Base-by-base conservation (phyloP, 108 stramenopile species). In the Nannochloropsis gaditana region DNA sequence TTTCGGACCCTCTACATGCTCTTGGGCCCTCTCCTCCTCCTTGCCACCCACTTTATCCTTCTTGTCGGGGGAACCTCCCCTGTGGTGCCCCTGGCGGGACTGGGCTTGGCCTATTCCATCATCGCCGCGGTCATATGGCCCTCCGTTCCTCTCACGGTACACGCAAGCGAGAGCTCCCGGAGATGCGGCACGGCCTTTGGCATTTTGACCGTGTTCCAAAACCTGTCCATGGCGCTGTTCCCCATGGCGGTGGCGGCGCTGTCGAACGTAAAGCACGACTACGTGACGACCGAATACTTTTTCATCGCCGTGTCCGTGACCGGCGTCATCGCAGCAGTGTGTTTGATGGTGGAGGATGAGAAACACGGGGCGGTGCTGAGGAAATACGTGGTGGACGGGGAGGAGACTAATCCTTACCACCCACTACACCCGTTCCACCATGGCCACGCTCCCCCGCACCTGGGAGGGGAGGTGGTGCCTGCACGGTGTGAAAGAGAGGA, bases 101-200 rank as follows among this genome's bases (percentile, higher is more conserved):
- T 85, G 19, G 88, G 88, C 9, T 15, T 89, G 79, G 88, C 80
- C 2, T 89, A 85, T 45, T 82, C 88, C 11, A 44, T 59, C 42
- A 15, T 83, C 44, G 88, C 85, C 8, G 84, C 88, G 2, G 85
- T 85, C 41, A 9, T 85, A 9, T 89, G 88, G 88, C 88, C 88
- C n/a, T n/a, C 41, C 8, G 45, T 89, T 11, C 80, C 85, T 6
- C 44, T 83, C 19, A 85, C 85, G 9, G 85, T 86, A n/a, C 59
- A 73, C n/a, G 59, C 59, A 8, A 73, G 59, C n/a, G 59, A 73
- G n/a, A 79, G 79, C 5, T 21, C 41, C 9, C 6, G 31, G 11
- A 44, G 17, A 21, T 73, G 79, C 41, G 88, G 88, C 6, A 44
- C 84, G 41, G 88, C 81, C 2, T 89, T 84, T 42, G 88, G 88